phyloP scores from a whole-genome alignment of 2,329 filamentous ascomycete species.

The Mycogone perniciosa region DNA sequence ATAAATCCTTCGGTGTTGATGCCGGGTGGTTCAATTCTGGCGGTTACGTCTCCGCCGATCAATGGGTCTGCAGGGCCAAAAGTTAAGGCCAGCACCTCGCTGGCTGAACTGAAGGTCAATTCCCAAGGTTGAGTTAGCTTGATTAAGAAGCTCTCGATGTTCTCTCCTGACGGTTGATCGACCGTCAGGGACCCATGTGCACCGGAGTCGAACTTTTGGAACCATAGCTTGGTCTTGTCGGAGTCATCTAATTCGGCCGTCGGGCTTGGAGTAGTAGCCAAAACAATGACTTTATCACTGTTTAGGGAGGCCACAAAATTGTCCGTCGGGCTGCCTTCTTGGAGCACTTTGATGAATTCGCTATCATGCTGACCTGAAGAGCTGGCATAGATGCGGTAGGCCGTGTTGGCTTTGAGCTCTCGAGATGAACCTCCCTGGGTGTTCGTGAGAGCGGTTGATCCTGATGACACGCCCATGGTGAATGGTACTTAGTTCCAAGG shows the following conservation, averaged over 20 bases:
- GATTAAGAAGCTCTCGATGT: slow-evolving; percentile 1
- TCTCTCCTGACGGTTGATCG: not conserved
- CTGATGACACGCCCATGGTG: slow-evolving; percentile 3
- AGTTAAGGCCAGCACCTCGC: slow-evolving; percentile 5
- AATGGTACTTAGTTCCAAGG: not conserved
- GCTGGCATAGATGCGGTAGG: slow-evolving; percentile 11
- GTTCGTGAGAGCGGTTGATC: not conserved
- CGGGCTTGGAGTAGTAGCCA: not conserved
- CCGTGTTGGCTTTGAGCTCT: not conserved
- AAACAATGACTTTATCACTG: slow-evolving; percentile 1
- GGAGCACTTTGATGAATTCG: not conserved
- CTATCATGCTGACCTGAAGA: not conserved
- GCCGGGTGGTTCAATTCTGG: slow-evolving; percentile 4
- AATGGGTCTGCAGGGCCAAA: slow-evolving; percentile 1
- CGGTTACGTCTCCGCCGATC: not conserved
- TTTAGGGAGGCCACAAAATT: slow-evolving; percentile 6
- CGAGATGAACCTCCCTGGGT: not conserved
- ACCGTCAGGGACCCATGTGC: not conserved
- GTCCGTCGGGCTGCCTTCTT: slow-evolving; percentile 1
- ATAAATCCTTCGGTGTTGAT: not conserved
- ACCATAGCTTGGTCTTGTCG: slow-evolving; percentile 8
- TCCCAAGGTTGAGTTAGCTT: not conserved
- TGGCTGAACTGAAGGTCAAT: slow-evolving; percentile 9
- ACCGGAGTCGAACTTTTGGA: slow-evolving; percentile 4
- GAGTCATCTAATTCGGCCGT: slow-evolving; percentile 1